These are phyloP conservation scores for Coemansia pectinata DNA, from an alignment of 192 early-diverging fungal species.

Conservation along the genomic window DNA sequence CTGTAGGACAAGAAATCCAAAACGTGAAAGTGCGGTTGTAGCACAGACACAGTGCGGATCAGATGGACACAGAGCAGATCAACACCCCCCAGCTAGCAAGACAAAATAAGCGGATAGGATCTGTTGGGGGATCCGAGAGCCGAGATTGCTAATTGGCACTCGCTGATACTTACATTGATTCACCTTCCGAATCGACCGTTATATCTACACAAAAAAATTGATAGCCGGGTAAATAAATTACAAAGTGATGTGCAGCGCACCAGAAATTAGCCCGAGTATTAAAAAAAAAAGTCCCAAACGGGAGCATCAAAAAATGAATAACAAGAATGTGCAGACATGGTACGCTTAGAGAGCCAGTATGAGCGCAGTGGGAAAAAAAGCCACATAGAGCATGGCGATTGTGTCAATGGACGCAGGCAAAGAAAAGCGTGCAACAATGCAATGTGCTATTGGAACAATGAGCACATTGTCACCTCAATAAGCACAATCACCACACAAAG, in stretches of 20 bases:
- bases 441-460: constrained; percentile 5
- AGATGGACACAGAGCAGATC: constrained; percentile 1
- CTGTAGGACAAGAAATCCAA: not conserved
- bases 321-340: not conserved
- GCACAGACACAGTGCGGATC: not conserved
- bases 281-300: not conserved
- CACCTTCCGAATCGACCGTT: constrained; percentile 64
- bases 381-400: not conserved
- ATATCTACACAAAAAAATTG: constrained; percentile 49
- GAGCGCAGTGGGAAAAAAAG: not conserved
- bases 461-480: constrained; percentile 4
- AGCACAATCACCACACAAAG: not conserved
- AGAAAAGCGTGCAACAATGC: not conserved
- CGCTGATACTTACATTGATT: constrained; percentile 62
- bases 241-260: not conserved
- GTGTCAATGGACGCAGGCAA: not conserved
- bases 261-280: constrained; percentile 6
- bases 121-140: constrained; percentile 3
- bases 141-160: not conserved
- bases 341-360: not conserved
- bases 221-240: constrained; percentile 10
- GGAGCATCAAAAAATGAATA: not conserved
- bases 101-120: not conserved
- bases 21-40: not conserved
- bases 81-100: not conserved